Evolutionary conservation across 306 rosid genomes (phyloP).

Genomic region (Cicer yamashitae): DNA sequence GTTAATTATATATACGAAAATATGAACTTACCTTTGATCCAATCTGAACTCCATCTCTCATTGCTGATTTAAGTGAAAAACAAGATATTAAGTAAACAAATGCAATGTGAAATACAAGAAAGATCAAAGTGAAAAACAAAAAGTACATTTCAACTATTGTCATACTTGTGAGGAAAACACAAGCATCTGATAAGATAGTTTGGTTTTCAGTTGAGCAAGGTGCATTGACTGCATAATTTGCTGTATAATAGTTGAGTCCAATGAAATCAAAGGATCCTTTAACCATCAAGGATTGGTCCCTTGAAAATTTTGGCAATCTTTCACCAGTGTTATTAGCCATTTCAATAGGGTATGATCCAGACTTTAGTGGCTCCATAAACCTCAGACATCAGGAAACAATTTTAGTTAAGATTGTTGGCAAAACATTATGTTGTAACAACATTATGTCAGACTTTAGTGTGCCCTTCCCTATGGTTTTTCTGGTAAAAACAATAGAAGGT

Average conservation of each 20-base stretch:
- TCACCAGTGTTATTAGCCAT: constrained; percentile 40
- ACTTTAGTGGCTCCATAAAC: constrained; percentile 56
- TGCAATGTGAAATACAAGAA: not conserved
- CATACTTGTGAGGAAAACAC: constrained; percentile 41
- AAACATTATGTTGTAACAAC: not conserved
- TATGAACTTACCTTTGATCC: constrained; percentile 40
- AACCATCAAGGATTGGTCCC: constrained; percentile 45
- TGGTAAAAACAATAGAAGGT: too few relatives aligned
- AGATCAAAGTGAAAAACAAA: constrained; percentile 15
- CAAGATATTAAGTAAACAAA: constrained; percentile 16
- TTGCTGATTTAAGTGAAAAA: constrained; percentile 24
- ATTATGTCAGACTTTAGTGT: too few relatives aligned
- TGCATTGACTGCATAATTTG: constrained; percentile 40
- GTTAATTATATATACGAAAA: not conserved
- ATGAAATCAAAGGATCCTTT: constrained; percentile 58
- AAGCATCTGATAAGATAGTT: constrained; percentile 40
- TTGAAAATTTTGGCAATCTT: constrained; percentile 52
- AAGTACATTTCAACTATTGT: constrained; percentile 7
- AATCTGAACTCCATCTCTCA: constrained; percentile 36
- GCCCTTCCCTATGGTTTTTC: too few relatives aligned
- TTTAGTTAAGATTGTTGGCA: not conserved
- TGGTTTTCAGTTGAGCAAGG: constrained; percentile 11
- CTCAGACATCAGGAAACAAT: not conserved
- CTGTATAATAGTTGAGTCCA: constrained; percentile 56
- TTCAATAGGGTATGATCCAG: constrained; percentile 57